phyloP scores from a whole-genome alignment of 768 basidiomycete species.

The Glaciozyma antarctica region DNA sequence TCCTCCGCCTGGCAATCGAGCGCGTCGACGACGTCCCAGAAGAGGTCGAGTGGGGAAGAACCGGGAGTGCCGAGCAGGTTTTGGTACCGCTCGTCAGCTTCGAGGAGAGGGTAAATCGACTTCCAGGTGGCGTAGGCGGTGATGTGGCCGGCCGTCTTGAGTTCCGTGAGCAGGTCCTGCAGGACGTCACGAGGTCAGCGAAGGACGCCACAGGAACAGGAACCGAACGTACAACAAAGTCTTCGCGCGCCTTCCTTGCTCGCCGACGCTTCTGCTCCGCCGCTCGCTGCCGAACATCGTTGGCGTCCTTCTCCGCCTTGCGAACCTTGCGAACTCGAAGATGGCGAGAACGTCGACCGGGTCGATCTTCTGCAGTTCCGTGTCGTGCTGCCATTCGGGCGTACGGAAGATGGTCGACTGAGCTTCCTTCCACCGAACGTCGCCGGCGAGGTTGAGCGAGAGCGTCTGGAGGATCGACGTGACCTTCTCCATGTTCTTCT shows the following conservation, averaged over 20 bases:
- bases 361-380: conserved; percentile 70
- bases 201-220: not conserved
- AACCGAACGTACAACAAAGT: conserved; percentile 57
- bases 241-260: conserved; percentile 84
- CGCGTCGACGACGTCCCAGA: conserved; percentile 85
- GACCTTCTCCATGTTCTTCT: conserved; percentile 56
- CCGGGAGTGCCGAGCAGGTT: conserved; percentile 80
- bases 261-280: conserved; percentile 74
- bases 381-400: conserved; percentile 65
- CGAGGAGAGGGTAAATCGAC: conserved; percentile 66
- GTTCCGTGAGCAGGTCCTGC: conserved; percentile 62
- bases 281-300: conserved; percentile 67
- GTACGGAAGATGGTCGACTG: conserved; percentile 66
- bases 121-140: conserved; percentile 86
- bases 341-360: conserved; percentile 83
- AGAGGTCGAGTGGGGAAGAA: conserved; percentile 88
- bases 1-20: conserved; percentile 76
- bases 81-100: conserved; percentile 70
- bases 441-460: conserved; percentile 74
- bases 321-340: conserved; percentile 90
- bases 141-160: conserved; percentile 59
- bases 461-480: conserved; percentile 75
- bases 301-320: conserved; percentile 80
- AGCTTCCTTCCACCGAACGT: conserved; percentile 72
- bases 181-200: not conserved